Conservation (phyloP, 1,139 yeast genomes). For the Hanseniaspora sp. region DNA sequence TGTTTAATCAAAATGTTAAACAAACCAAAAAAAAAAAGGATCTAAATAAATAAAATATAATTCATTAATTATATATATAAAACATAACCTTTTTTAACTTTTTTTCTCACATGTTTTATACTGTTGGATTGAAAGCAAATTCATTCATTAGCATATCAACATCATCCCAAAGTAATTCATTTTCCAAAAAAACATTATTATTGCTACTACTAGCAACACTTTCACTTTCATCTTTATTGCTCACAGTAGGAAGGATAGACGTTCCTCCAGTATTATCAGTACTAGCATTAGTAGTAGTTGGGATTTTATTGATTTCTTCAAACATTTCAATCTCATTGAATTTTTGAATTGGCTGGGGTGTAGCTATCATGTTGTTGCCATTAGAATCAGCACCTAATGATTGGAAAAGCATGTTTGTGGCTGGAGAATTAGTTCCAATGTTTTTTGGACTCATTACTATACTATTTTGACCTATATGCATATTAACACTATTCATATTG, state of each 20-base stretch:
- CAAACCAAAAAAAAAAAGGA: too few species aligned
- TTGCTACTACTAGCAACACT: slow-evolving; percentile 9
- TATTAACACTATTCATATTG: background rate
- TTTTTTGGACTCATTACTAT: background rate
- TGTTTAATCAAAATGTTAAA: too few species aligned
- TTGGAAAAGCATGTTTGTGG: background rate
- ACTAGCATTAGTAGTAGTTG: slow-evolving; percentile 1
- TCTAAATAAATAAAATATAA: too few species aligned
- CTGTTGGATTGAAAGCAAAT: slow-evolving; percentile 61
- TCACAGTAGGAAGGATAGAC: background rate
- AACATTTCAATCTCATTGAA: slow-evolving; percentile 1
- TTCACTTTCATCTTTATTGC: slow-evolving; percentile 12
- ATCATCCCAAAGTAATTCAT: slow-evolving; percentile 76
- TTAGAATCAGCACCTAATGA: background rate
- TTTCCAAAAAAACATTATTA: slow-evolving; percentile 38
- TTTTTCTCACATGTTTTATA: background rate
- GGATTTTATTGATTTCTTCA: background rate
- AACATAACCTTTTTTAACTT: too few species aligned
- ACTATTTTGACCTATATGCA: slow-evolving; percentile 5
- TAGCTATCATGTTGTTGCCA: background rate
- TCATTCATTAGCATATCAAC: slow-evolving; percentile 89
- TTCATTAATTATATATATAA: background rate
- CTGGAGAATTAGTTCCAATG: background rate
- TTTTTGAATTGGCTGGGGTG: background rate
- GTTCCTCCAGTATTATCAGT: too few species aligned